Evolutionary conservation across 1,284 basidiomycete genomes (phyloP).

Genomic region (Quambalaria eucalypti): DNA sequence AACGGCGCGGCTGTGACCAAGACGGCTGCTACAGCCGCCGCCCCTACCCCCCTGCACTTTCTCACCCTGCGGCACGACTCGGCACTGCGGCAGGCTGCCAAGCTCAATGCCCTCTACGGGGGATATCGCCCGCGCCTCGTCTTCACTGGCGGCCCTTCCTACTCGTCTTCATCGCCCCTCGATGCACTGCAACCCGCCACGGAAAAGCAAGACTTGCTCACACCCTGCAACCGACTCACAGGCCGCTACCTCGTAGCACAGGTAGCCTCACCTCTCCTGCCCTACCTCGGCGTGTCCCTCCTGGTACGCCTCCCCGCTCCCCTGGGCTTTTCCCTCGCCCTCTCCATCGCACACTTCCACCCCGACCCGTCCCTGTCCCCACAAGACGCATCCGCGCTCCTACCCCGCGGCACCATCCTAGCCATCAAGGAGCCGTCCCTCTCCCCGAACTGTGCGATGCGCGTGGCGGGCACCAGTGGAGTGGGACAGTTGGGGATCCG

Average conservation of each 20-base stretch:
- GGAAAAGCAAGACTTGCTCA: neutral
- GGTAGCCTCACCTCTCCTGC: conserved; percentile 26
- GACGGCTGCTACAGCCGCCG: conserved; percentile 27
- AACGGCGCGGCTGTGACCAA: conserved; percentile 15
- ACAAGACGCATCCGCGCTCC: conserved; percentile 15
- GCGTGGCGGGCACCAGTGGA: conserved; percentile 28
- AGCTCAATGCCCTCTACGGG: conserved; percentile 14
- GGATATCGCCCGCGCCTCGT: conserved; percentile 9
- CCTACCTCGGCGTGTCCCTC: conserved; percentile 36
- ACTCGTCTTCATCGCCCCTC: conserved; percentile 22
- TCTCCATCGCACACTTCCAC: conserved; percentile 40
- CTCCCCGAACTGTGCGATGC: conserved; percentile 29
- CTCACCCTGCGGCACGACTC: conserved; percentile 14
- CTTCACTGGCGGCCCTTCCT: conserved; percentile 29
- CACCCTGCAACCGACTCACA: conserved; percentile 6
- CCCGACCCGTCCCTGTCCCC: conserved; percentile 21
- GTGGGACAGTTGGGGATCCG: conserved; percentile 32
- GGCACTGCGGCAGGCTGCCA: conserved; percentile 15
- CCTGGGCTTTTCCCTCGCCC: conserved; percentile 12
- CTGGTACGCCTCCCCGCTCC: conserved; percentile 18
- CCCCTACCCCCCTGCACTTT: conserved; percentile 9
- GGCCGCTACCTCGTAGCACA: conserved; percentile 31
- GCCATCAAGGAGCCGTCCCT: conserved; percentile 42
- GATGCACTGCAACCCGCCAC: conserved; percentile 14
- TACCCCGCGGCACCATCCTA: conserved; percentile 34